Base-by-base conservation (phyloP, 148 eudicot species). In the Vaccinium macrocarpon region DNA sequence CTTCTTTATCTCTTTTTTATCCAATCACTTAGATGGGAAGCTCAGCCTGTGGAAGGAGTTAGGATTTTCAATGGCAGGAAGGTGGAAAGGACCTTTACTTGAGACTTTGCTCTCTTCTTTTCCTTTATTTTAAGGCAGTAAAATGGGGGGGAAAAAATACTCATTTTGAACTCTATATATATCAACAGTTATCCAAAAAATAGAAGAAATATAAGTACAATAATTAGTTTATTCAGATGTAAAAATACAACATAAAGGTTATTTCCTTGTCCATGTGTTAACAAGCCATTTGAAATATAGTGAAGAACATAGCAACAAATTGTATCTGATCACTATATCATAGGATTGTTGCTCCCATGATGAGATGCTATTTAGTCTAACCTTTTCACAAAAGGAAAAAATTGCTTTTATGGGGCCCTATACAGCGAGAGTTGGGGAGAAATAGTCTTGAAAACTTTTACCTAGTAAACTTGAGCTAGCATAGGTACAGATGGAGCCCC, bases 21-120 rank as follows among this genome's bases (percentile, higher is more conserved):
- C 71, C 82, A 8, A 42, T 80, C 35, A 27, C 53, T 13, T 13
- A 51, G 32, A 35, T 19, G 50, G 16, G 25, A 53, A 56, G 71
- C 53, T 79, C 15, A 79, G 53, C 78, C 32, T 66, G 38, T 25
- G 51, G 56, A 74, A 64, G 52, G 73, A 84, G 19, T 62, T 78
- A 77, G 38, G 48, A 49, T 78, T 66, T 79, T 56, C 62, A 62
- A 35, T 38, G 25, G 55, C 61, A 0, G 25, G 16, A 53, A 52
- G 53, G 46, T 61, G 9, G 35, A 84, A 68, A 50, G 15, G 25
- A 49, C 50, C 3, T 56, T 5, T 2, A 25, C 50, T 38, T 13
- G 23, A 12, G 76, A n/a, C 8, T 78, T 80, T 14, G 3, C 8
- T 18, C 49, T 64, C 29, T 21, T 66, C 10, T 13, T 38, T 21